Base-by-base conservation (phyloP, 2,329 filamentous ascomycete species). In the Aaosphaeria pasadenensis region DNA sequence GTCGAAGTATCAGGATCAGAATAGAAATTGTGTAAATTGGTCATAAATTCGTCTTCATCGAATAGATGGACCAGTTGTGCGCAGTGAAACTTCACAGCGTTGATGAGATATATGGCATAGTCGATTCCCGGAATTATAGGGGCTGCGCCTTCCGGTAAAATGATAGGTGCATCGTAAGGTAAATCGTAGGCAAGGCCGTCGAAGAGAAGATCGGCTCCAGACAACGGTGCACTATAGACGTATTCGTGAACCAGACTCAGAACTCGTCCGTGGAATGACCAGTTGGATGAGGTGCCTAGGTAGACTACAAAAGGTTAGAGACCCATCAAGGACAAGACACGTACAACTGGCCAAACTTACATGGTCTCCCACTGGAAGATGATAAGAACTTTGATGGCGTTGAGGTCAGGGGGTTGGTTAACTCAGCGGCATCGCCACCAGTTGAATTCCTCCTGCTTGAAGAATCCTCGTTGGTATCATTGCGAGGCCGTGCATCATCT, bases 41-140 rank as follows among this genome's bases (percentile, higher is more conserved):
- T 55, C 72, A 78, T 79, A 47, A 82, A 82, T 0, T 67, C 69
- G 7, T 73, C 68, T 43, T 81, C 79, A 28, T 83, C 78, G 39
- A 81, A 80, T 51, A 82, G 62, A 43, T 80, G 78, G 28, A 80
- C 79, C 3, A 81, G 58, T 30, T 80, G 78, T 3, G 75, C 74
- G 46, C 77, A 79, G 49, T 81, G 77, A 39, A 81, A 82, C 46
- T 81, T 81, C 48, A 81, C 78, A 0, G 77, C 74, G 50, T 80
- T 81, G 63, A 81, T 76, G 4, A 82, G 60, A 46, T 77, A 81
- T 4, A 78, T 63, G 4, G 77, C 76, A 54, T 77, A 74, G 54
- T 82, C 78, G 0, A 76, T 66, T 1, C 74, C 77, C 0, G 79
- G 79, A 11, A 82, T 61, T n/a, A 70, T 62, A 11, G 67, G 60